These are phyloP conservation scores for Metschnikowia cubensis DNA, from an alignment of 805 yeast genomes.

Conservation along the genomic window DNA sequence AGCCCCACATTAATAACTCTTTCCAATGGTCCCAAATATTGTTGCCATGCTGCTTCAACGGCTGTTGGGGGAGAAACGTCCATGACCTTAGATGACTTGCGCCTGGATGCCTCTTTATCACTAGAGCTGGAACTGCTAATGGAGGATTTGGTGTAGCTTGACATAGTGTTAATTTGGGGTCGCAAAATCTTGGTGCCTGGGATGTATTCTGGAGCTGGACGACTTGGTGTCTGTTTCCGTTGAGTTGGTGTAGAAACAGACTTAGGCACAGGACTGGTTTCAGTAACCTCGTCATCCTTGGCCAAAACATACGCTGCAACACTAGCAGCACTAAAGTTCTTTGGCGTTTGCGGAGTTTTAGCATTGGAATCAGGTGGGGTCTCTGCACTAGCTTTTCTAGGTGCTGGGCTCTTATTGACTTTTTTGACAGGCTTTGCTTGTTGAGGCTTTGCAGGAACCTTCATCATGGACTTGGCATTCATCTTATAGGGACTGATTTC, in stretches of 20 bases:
- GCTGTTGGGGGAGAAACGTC: conserved; percentile 47
- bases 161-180: conserved; percentile 43
- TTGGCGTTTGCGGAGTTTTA: conserved; percentile 5
- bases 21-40: conserved; percentile 55
- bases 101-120: conserved; percentile 10
- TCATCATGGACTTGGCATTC: conserved; percentile 75
- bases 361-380: neutral
- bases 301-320: conserved; percentile 40
- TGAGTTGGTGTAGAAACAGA: conserved; percentile 24
- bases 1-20: conserved; percentile 36
- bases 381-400: conserved; percentile 3
- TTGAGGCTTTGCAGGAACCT: conserved; percentile 45
- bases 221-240: neutral
- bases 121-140: conserved; percentile 14
- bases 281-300: conserved; percentile 18
- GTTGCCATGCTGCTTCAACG: conserved; percentile 57
- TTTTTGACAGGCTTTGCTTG: conserved; percentile 5
- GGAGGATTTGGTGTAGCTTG: conserved; percentile 18
- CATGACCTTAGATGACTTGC: conserved; percentile 26
- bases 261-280: neutral
- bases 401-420: conserved; percentile 2
- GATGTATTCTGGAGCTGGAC: conserved; percentile 41
- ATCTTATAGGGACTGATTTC: conserved; percentile 68
- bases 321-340: conserved; percentile 30
- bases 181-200: conserved; percentile 59